Base-by-base conservation (phyloP, 2,329 filamentous ascomycete species). In the Hirsutella minnesotensis region DNA sequence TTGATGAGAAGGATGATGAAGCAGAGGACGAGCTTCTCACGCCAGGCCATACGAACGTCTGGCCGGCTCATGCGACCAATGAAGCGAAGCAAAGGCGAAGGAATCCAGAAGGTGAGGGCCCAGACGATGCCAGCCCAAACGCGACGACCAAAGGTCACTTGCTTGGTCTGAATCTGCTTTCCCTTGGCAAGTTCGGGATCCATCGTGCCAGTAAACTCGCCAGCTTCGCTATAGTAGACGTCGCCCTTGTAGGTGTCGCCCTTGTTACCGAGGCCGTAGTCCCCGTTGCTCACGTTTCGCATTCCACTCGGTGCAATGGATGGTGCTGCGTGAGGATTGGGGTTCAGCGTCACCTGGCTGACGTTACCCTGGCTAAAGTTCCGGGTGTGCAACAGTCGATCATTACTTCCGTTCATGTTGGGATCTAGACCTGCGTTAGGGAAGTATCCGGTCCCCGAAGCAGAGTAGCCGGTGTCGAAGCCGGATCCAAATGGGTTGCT, bases 31-130 rank as follows among this genome's bases (percentile, higher is more conserved):
- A 98, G 41, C 64, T 98, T 98, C 57, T 98, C 92, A 62, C 92
- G 78, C 92, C 92, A 98, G 0, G 92, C 92, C 78, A 95, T 85
- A 21, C 92, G 85, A 9, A 98, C 87, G 64, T 98, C 92, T 2
- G 89, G 92, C 43, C 92, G 81, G 66, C 94, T 94, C 92, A 98
- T 98, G 19, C 90, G 85, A 27, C 92, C 92, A 45, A 96, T 56
- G 46, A 73, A 82, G n/a, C 76, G 75, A 15, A 98, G 77, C 2
- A 85, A 51, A 39, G 86, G 84, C 0, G 90, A 96, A 0, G 92
- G 92, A 51, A 95, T 92, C 84, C 86, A 96, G 59, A 87, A 96
- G 0, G 92, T 98, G 39, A 94, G 51, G 1, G 77, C 75, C 88
- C 89, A 96, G 3, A 92, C 86, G 34, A 92, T 62, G 2, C 64